A percentile compares a stretch with the other conserved stretches of the same genome.
Conservation (phyloP, 495 filamentous ascomycete genomes). For the Xylaria intraflava region DNA sequence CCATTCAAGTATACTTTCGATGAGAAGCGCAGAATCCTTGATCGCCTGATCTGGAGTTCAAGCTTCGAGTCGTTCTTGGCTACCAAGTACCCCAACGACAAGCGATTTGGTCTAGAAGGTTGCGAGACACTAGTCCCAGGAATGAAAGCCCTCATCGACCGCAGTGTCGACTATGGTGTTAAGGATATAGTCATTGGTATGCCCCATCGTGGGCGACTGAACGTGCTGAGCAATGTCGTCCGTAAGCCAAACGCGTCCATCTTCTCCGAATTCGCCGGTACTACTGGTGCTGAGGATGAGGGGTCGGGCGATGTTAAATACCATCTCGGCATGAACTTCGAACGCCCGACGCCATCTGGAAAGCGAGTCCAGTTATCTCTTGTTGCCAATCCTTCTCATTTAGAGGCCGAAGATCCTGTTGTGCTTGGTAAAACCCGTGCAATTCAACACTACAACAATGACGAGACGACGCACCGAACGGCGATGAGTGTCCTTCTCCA, state of each 20-base stretch:
- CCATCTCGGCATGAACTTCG: slow-evolving; percentile 99
- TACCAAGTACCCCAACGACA: slow-evolving; percentile 98
- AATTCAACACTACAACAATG: slow-evolving; percentile 98
- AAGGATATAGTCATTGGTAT: slow-evolving; percentile 99
- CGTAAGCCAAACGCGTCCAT: slow-evolving; percentile 99
- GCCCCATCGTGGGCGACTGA: slow-evolving; percentile 97
- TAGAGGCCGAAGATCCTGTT: slow-evolving; percentile 97
- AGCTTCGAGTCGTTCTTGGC: slow-evolving; percentile 92
- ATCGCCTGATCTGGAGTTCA: slow-evolving; percentile 95
- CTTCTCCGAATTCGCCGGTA: slow-evolving; percentile 95
- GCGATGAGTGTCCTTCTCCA: slow-evolving; percentile 95
- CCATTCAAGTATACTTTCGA: slow-evolving; percentile 94
- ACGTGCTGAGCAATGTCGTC: slow-evolving; percentile 96
- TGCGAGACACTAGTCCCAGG: slow-evolving; percentile 93
- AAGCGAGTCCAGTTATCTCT: slow-evolving; percentile 98
- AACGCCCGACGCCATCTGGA: slow-evolving; percentile 94
- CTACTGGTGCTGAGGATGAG: slow-evolving; percentile 82
- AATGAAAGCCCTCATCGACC: slow-evolving; percentile 98
- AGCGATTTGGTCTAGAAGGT: slow-evolving; percentile 96
- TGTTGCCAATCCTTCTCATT: slow-evolving; percentile 96
- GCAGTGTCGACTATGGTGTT: slow-evolving; percentile 94
- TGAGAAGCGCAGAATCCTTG: slow-evolving; percentile 94
- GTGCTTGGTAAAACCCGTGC: slow-evolving; percentile 95
- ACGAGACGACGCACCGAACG: slow-evolving; percentile 76
- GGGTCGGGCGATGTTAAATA: slow-evolving; percentile 99